Conservation (phyloP, 1,139 yeast genomes). For the Dujonia santamariae region DNA sequence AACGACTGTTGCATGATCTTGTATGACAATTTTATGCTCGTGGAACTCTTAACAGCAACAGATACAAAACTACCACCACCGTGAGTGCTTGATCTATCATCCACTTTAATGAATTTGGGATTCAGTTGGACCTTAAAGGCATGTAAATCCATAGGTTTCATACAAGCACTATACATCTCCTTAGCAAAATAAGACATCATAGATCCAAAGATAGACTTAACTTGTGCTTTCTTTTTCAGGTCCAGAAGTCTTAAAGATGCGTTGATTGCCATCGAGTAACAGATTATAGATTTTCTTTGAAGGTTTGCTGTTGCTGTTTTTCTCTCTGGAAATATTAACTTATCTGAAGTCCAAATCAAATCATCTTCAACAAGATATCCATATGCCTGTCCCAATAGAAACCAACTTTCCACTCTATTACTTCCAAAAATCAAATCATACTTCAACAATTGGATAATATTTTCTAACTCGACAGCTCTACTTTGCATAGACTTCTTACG, state of each 20-base stretch:
- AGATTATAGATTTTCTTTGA: slow-evolving; percentile 69
- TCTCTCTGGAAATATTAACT: slow-evolving; percentile 61
- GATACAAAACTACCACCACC: slow-evolving; percentile 17
- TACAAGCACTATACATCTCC: slow-evolving; percentile 58
- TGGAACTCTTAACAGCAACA: slow-evolving; percentile 20
- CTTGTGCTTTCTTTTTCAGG: slow-evolving; percentile 12
- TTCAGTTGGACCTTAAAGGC: slow-evolving; percentile 42
- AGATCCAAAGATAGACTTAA: slow-evolving; percentile 36
- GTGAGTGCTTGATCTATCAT: background rate
- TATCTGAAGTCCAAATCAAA: slow-evolving; percentile 87
- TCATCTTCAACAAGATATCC: slow-evolving; percentile 84
- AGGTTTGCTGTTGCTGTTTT: slow-evolving; percentile 59
- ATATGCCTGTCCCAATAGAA: slow-evolving; percentile 75
- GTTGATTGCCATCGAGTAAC: slow-evolving; percentile 77
- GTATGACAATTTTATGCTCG: slow-evolving; percentile 26
- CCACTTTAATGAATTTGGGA: slow-evolving; percentile 29
- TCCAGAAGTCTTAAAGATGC: slow-evolving; percentile 26
- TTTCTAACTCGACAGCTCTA: slow-evolving; percentile 75
- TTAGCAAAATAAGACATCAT: slow-evolving; percentile 59
- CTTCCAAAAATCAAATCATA: slow-evolving; percentile 68
- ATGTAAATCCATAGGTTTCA: slow-evolving; percentile 66
- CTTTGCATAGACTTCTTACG: slow-evolving; percentile 78
- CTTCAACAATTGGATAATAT: slow-evolving; percentile 62
- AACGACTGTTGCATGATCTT: slow-evolving; percentile 38
- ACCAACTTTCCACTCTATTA: slow-evolving; percentile 81